Base-by-base conservation (phyloP, 306 rosid genomes). In the Lupinus albus region DNA sequence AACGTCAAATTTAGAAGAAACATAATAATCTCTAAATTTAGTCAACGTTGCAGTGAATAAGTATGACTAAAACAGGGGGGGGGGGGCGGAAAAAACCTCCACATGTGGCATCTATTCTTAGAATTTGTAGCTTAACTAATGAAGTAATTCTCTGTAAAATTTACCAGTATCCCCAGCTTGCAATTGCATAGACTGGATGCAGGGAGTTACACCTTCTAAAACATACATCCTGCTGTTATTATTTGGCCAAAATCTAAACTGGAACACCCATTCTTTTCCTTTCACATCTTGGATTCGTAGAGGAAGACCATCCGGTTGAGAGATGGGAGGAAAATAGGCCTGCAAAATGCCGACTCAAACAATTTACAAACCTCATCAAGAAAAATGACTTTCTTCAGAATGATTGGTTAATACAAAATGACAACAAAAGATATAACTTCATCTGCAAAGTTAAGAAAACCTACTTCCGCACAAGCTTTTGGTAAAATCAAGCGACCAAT, bases 201-300 rank as follows among this genome's bases (percentile, higher is more conserved):
- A 93, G 30, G 99, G 97, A 11, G 99, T 93, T 55, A 93, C 97
- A 8, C 99, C 99, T 82, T 93, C 99, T 78, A 93, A 84, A 76
- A 93, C 99, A 64, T 93, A 93, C 99, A 93, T 93, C 80, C 99
- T 90, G 85, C 99, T 93, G 82, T 93, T 93, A 74, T 93, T 93
- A 70, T 93, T 93, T n/a, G 99, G 99, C 99, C 99, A 93, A 83
- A 93, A 93, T 81, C 99, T 88, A 84, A 93, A 93, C 72, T 93
- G 99, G 75, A 93, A 93, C 57, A 93, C 85, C 99, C 99, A 93
- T 73, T 93, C 99, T 86, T 89, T 93, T 79, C 99, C 99, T 74
- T 88, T 93, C 67, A 88, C 87, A 16, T 93, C 99, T 82, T 93
- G 99, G 74, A 93, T 93, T 86, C 91, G 85, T 64, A 93, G 61